Conservation (phyloP, 768 basidiomycete species). For the Leccinellum albellum region DNA sequence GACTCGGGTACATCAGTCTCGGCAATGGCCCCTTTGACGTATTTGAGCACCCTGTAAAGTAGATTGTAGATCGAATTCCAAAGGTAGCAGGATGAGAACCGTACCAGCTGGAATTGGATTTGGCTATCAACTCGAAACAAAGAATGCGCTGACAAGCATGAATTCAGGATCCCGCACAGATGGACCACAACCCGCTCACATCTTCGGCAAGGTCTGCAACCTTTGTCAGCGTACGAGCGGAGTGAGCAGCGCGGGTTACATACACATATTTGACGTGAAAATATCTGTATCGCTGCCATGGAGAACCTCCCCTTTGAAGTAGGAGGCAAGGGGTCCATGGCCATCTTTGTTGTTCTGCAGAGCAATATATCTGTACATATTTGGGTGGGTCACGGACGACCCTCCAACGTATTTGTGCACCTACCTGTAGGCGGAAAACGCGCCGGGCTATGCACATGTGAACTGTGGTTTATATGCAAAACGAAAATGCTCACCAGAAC, state of each 20-base stretch:
- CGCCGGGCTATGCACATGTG: slow-evolving; percentile 62
- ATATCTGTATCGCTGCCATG: slow-evolving; percentile 86
- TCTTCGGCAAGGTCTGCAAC: slow-evolving; percentile 86
- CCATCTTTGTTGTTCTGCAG: slow-evolving; percentile 81
- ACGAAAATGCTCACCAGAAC: slow-evolving; percentile 57
- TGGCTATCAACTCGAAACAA: slow-evolving; percentile 77
- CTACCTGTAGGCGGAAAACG: slow-evolving; percentile 85
- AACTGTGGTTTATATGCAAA: slow-evolving; percentile 4
- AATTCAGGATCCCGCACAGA: neutral
- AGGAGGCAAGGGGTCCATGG: slow-evolving; percentile 86
- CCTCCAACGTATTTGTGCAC: neutral
- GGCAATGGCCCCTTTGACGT: slow-evolving; percentile 89
- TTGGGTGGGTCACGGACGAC: slow-evolving; percentile 1
- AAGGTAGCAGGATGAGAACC: slow-evolving; percentile 15
- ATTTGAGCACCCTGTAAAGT: slow-evolving; percentile 81
- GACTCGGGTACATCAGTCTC: slow-evolving; percentile 94
- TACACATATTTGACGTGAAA: slow-evolving; percentile 96
- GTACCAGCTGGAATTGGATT: slow-evolving; percentile 74
- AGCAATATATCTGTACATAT: slow-evolving; percentile 64
- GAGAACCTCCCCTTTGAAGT: slow-evolving; percentile 93
- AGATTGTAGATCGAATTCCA: slow-evolving; percentile 3
- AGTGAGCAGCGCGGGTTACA: slow-evolving; percentile 23
- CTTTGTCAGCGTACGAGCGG: slow-evolving; percentile 6
- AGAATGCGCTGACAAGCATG: slow-evolving; percentile 62
- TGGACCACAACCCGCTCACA: slow-evolving; percentile 39